Base-by-base conservation (phyloP, 345 rosid genomes). In the Mallotus nudiflorus region DNA sequence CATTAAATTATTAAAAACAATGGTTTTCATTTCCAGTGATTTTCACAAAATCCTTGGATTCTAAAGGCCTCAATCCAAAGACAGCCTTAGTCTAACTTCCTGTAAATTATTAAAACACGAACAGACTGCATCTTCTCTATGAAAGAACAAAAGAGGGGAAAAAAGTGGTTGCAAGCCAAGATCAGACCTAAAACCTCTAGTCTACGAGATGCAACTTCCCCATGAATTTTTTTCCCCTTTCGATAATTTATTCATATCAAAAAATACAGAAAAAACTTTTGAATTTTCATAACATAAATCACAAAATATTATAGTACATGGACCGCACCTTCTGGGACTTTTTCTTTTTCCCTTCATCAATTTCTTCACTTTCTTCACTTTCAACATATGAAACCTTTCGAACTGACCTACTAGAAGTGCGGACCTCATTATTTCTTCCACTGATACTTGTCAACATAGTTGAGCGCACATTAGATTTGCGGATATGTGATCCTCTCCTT, bases 321-420 rank as follows among this genome's bases (percentile, higher is more conserved):
- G 52, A 71, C 29, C 39, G 63, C 83, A 92, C 98, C 98, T 91
- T 91, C 66, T 75, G 98, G 19, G 70, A 65, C 77, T 89, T 92
- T 57, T 83, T 90, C 86, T 80, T 90, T 82, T 77, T 92, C 70
- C 85, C 86, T 78, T 92, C 98, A 81, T 89, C 97, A 68, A 77
- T 68, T 56, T 91, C 98, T 85, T 96, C 99, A 76, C 98, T 96
- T 82, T 91, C 99, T 59, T 96, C 99, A 78, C 98, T 96, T 85
- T 96, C 99, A 60, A 86, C 98, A 87, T 96, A 96, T 37, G 99
- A 96, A 51, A 96, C 98, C 86, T 96, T 96, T 66, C 95, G 90
- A 74, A 87, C 86, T 28, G 97, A 87, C 87, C 99, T 83, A 75
- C 81, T 84, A 66, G 99, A 96, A 74, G 88, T 85, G 67, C 99